A percentile compares a stretch with the other conserved stretches of the same genome.
phyloP scores from a whole-genome alignment of 2,329 filamentous ascomycete genomes.

The Tolypocladium ovalisporum region DNA sequence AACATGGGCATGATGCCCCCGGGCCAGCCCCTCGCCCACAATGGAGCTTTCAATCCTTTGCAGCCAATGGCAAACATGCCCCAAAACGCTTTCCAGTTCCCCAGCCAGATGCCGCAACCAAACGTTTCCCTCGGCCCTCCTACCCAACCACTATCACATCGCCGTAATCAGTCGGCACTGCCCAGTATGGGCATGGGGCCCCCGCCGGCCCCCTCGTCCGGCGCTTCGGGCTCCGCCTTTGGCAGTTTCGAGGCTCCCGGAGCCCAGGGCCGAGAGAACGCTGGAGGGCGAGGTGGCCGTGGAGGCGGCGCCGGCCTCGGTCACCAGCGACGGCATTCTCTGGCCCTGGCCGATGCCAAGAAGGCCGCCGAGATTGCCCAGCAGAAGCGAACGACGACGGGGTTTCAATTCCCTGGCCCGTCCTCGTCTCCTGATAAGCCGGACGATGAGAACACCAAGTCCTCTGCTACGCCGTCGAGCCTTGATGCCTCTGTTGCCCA shows the following conservation, averaged over 20 bases:
- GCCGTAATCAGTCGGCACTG: conserved; percentile 94
- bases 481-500: conserved; percentile 25
- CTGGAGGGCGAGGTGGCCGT: conserved; percentile 56
- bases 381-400: conserved; percentile 88
- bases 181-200: conserved; percentile 85
- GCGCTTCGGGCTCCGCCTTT: conserved; percentile 68
- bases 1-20: conserved; percentile 93
- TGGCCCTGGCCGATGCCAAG: conserved; percentile 90
- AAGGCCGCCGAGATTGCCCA: conserved; percentile 95
- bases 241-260: conserved; percentile 62
- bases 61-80: conserved; percentile 73
- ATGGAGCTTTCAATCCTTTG: conserved; percentile 63
- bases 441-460: conserved; percentile 32
- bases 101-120: conserved; percentile 63
- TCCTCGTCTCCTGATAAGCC: conserved; percentile 53
- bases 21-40: conserved; percentile 62
- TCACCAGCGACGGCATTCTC: conserved; percentile 87
- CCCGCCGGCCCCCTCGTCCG: conserved; percentile 84
- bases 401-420: conserved; percentile 87
- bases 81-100: conserved; percentile 83
- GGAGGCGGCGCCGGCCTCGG: conserved; percentile 58
- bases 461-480: conserved; percentile 15
- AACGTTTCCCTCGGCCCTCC: conserved; percentile 66
- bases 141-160: conserved; percentile 73
- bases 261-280: conserved; percentile 22